Evolutionary conservation across 2,329 filamentous ascomycete genomes (phyloP).

Genomic region (Aspergillus floridensis): DNA sequence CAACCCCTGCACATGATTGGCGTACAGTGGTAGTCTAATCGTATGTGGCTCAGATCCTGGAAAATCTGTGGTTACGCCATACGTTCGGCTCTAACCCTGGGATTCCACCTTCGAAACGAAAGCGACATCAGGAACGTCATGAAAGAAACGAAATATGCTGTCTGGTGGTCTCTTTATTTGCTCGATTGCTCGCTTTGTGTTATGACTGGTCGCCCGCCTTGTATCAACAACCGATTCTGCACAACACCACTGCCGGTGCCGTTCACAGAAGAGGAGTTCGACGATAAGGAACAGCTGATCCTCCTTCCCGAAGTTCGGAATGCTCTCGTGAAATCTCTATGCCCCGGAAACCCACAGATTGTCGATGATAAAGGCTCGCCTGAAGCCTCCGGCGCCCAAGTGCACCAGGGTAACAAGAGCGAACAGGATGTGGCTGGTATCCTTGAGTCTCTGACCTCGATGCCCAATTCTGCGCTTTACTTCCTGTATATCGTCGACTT

Average conservation of each 20-base stretch:
- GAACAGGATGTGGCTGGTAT: conserved; percentile 24
- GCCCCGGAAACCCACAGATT: conserved; percentile 17
- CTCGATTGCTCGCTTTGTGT: conserved; percentile 42
- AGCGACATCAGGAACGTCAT: conserved; percentile 36
- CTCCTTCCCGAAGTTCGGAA: conserved; percentile 33
- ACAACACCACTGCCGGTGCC: conserved; percentile 43
- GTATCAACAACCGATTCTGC: conserved; percentile 38
- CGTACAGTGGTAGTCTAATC: neutral
- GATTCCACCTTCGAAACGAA: conserved; percentile 44
- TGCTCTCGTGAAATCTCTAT: conserved; percentile 25
- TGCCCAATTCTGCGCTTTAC: conserved; percentile 38
- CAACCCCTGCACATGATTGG: too few species aligned
- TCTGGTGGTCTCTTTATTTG: conserved; percentile 46
- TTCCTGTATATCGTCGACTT: conserved; percentile 42
- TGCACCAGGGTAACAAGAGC: conserved; percentile 15
- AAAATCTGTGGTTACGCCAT: conserved; percentile 41
- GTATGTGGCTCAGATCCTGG: conserved; percentile 38
- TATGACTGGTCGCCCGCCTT: conserved; percentile 45
- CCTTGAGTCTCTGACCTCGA: conserved; percentile 25
- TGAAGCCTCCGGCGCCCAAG: conserved; percentile 14
- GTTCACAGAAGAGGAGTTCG: conserved; percentile 39
- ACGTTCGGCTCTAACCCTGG: conserved; percentile 42
- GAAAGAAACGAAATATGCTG: conserved; percentile 43
- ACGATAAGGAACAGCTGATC: conserved; percentile 34
- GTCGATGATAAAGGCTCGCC: conserved; percentile 10